These are phyloP conservation scores for Eucalyptus regnans DNA, from an alignment of 345 rosid genomes.

Conservation along the genomic window DNA sequence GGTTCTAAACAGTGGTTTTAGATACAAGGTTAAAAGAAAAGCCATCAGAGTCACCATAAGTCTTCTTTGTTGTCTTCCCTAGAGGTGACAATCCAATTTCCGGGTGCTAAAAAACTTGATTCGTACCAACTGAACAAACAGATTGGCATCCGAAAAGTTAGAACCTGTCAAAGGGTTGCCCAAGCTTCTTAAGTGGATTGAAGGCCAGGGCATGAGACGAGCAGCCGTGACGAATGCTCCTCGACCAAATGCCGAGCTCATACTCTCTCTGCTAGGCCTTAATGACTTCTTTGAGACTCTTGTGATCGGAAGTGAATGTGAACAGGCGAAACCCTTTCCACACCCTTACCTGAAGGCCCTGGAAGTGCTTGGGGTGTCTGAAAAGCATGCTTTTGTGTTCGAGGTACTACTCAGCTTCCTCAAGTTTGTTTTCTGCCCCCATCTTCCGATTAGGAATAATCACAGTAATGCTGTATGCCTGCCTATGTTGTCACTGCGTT, in stretches of 20 bases:
- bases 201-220: constrained; percentile 23
- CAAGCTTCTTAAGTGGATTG: constrained; percentile 16
- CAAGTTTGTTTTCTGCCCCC: background rate
- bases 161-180: constrained; percentile 16
- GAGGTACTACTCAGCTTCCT: constrained; percentile 7
- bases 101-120: background rate
- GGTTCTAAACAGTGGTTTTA: background rate
- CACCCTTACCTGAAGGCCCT: constrained; percentile 32
- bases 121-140: background rate
- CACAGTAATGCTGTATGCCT: background rate
- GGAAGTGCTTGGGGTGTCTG: constrained; percentile 9
- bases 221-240: constrained; percentile 37
- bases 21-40: background rate
- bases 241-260: constrained; percentile 17
- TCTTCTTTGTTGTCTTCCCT: background rate
- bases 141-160: constrained; percentile 23
- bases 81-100: background rate
- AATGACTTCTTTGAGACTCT: constrained; percentile 14
- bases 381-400: constrained; percentile 20
- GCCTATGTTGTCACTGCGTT: rapidly evolving
- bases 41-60: background rate
- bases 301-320: constrained; percentile 16
- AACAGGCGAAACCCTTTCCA: constrained; percentile 27
- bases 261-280: constrained; percentile 14
- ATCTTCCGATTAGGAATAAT: background rate